A percentile compares a stretch with the other conserved stretches of the same genome.
Conservation (phyloP, 805 yeast genomes). For the Soucietia sequanensis region DNA sequence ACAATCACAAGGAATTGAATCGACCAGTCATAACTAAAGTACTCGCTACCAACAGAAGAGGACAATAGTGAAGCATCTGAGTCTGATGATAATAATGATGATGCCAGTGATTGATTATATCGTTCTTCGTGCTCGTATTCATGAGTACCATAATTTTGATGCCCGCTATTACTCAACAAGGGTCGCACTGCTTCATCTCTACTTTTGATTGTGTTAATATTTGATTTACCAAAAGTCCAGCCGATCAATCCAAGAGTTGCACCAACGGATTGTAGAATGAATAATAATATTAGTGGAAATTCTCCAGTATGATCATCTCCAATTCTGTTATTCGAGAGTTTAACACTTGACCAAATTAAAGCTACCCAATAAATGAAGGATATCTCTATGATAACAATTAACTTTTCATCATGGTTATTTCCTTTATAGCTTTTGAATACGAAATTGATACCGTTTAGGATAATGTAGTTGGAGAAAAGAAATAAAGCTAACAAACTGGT, state of each 20-base stretch:
- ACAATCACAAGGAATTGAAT: constrained; percentile 67
- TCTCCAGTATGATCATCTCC: constrained; percentile 54
- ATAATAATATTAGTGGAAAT: constrained; percentile 47
- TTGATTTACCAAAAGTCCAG: constrained; percentile 41
- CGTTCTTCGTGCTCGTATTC: constrained; percentile 10
- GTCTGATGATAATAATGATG: constrained; percentile 23
- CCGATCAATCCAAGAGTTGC: constrained; percentile 53
- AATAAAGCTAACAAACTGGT: constrained; percentile 44
- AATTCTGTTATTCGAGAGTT: constrained; percentile 43
- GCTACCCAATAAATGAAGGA: constrained; percentile 57
- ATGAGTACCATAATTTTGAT: constrained; percentile 17
- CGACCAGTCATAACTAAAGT: constrained; percentile 76
- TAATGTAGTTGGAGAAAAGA: constrained; percentile 52
- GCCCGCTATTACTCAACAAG: constrained; percentile 19
- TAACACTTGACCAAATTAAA: constrained; percentile 45
- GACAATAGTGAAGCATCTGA: constrained; percentile 8
- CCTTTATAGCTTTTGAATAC: constrained; percentile 32
- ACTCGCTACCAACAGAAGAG: constrained; percentile 18
- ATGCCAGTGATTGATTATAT: constrained; percentile 9
- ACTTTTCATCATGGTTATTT: constrained; percentile 44
- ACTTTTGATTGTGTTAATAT: too few species aligned
- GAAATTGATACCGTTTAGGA: constrained; percentile 47
- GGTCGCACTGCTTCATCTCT: constrained; percentile 29
- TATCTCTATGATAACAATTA: constrained; percentile 46
- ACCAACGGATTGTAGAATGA: constrained; percentile 45